Conservation (phyloP, 495 filamentous ascomycete genomes). For the Aspergillus diversus region DNA sequence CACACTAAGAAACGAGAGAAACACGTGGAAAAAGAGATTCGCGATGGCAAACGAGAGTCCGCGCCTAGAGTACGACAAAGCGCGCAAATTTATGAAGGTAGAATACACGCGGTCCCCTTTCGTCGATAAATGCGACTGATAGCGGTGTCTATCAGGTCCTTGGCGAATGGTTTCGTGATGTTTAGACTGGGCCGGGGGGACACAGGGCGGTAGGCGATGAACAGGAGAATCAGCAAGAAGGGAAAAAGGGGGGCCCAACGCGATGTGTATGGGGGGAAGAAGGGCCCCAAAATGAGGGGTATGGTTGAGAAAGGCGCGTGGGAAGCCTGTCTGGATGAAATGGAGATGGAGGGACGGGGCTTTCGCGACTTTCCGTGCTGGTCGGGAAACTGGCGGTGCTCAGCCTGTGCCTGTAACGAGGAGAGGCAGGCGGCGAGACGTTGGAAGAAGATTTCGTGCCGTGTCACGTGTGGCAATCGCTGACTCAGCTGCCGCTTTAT, state of each 20-base stretch:
- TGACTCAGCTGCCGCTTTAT: slow-evolving; percentile 28
- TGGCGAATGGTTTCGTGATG: slow-evolving; percentile 45
- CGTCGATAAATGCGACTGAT: slow-evolving; percentile 36
- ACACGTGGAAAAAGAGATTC: slow-evolving; percentile 27
- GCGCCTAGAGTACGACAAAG: slow-evolving; percentile 26
- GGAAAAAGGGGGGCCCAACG: slow-evolving; percentile 29
- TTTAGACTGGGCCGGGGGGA: slow-evolving; percentile 32
- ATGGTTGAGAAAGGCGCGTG: slow-evolving; percentile 42
- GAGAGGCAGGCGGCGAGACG: slow-evolving; percentile 35
- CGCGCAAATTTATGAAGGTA: slow-evolving; percentile 22
- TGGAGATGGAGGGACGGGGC: slow-evolving; percentile 50
- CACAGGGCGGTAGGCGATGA: slow-evolving; percentile 32
- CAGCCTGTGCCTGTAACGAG: slow-evolving; percentile 43
- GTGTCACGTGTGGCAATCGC: slow-evolving; percentile 30
- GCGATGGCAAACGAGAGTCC: slow-evolving; percentile 26
- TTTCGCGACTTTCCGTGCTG: slow-evolving; percentile 50
- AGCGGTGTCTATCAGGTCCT: slow-evolving; percentile 34
- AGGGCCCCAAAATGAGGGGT: slow-evolving; percentile 32
- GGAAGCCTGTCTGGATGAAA: slow-evolving; percentile 44
- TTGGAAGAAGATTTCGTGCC: slow-evolving; percentile 44
- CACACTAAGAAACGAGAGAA: slow-evolving; percentile 16
- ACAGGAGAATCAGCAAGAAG: slow-evolving; percentile 35
- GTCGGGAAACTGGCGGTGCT: slow-evolving; percentile 49
- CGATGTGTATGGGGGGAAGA: slow-evolving; percentile 25
- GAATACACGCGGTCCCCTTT: slow-evolving; percentile 18